Base-by-base conservation (phyloP, 352 stramenopile genomes). In the Pythium dissotocum region DNA sequence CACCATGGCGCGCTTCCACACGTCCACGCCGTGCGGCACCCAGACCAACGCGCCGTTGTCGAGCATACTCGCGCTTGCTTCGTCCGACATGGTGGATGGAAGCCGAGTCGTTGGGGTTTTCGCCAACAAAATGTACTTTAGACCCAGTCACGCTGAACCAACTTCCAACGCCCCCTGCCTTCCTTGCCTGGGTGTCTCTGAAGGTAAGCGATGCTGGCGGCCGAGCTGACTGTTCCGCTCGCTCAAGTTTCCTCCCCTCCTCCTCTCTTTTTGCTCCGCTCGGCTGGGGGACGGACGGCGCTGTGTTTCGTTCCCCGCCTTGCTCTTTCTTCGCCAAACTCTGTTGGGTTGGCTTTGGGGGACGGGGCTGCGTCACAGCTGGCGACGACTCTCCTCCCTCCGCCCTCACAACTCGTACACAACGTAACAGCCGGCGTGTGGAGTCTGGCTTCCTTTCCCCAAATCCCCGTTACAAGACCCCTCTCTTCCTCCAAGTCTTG, bases 1-100 rank as follows among this genome's bases (percentile, higher is more conserved):
- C 30, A 93, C 82, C 32, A 90, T 80, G 0, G 87, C 87, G 58
- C 86, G 85, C 76, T 90, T 90, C 87, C 87, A 94, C 9, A 94
- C 85, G 58, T 88, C 71, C 55, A 80, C 65, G 42, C 87, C 75
- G 70, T 94, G 85, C 2, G 87, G 87, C 54, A 94, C 85, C 87
- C 87, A 94, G 21, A 94, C 82, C 77, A 89, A 86, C 49, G 86
- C 83, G 52, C 80, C 79, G 67, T 84, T 77, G 70, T 89, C 82
- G 42, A 90, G 67, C 72, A 84, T 80, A 42, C 79, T 72, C 12
- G 28, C 62, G 55, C 78, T 72, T 8, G 28, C 62, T 48, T 53
- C 46, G 52, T 58, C 28, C 28, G 52, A 38, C 28, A 58, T 42
- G 52, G 13, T 35, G 28, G 13, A 14, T 21, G 44, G 16, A 28